phyloP scores from a whole-genome alignment of 2,329 filamentous ascomycete species.

The Fusarium caatingaense region DNA sequence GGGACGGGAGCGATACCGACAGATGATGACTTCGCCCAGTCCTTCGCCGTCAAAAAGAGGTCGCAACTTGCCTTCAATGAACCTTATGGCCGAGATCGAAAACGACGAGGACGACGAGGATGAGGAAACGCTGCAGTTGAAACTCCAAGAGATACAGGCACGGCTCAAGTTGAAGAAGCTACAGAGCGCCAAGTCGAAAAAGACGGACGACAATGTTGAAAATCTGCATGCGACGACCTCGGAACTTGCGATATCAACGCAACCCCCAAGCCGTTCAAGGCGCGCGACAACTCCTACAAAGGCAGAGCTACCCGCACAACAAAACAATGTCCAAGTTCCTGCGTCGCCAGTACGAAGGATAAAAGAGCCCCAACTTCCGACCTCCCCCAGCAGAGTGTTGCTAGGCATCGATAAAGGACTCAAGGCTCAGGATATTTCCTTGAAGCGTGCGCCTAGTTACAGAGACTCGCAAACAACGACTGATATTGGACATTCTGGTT shows the following conservation, averaged over 20 bases:
- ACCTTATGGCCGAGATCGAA: constrained; percentile 51
- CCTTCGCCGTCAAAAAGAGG: constrained; percentile 66
- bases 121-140: constrained; percentile 88
- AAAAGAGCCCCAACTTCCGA: constrained; percentile 63
- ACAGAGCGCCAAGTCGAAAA: constrained; percentile 64
- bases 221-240: constrained; percentile 33
- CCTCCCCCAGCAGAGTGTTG: constrained; percentile 82
- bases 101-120: constrained; percentile 77
- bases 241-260: constrained; percentile 41
- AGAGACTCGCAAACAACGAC: constrained; percentile 44
- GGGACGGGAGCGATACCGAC: constrained; percentile 80
- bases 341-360: constrained; percentile 75
- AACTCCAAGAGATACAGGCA: constrained; percentile 89
- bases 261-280: constrained; percentile 32
- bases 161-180: constrained; percentile 88
- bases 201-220: constrained; percentile 35
- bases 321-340: constrained; percentile 75
- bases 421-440: constrained; percentile 81
- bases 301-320: constrained; percentile 40
- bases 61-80: constrained; percentile 44
- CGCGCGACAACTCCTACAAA: constrained; percentile 47
- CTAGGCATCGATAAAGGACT: constrained; percentile 92
- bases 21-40: constrained; percentile 74
- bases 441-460: constrained; percentile 75
- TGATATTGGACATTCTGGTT: constrained; percentile 47